These are phyloP conservation scores for Cercospora brassicicola DNA, from an alignment of 2,329 filamentous ascomycete species.

Conservation along the genomic window DNA sequence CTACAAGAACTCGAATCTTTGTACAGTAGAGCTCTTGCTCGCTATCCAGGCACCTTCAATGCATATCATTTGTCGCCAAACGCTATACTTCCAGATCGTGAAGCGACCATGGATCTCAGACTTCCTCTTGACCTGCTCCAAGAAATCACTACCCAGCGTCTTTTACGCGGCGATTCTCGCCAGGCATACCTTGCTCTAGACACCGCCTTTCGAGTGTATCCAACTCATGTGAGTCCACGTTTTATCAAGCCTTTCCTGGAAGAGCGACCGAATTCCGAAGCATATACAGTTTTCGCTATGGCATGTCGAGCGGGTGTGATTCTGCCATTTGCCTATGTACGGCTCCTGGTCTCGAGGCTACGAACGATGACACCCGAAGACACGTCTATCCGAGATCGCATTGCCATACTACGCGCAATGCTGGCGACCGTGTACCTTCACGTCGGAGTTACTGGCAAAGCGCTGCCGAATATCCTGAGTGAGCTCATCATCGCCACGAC, in stretches of 20 bases:
- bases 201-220: constrained; percentile 50
- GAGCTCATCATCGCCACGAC: constrained; percentile 41
- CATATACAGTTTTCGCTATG: constrained; percentile 50
- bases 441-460: constrained; percentile 42
- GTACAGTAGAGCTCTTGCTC: constrained; percentile 48
- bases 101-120: constrained; percentile 35
- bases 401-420: constrained; percentile 40
- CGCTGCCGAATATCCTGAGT: constrained; percentile 42
- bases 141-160: constrained; percentile 51
- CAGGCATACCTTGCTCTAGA: constrained; percentile 54
- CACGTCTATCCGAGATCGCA: constrained; percentile 17
- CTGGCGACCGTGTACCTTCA: constrained; percentile 47
- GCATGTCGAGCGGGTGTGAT: constrained; percentile 49
- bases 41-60: constrained; percentile 50
- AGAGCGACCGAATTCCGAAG: constrained; percentile 49
- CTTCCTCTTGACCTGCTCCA: constrained; percentile 49
- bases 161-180: constrained; percentile 49
- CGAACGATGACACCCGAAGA: constrained; percentile 24
- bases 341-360: constrained; percentile 39
- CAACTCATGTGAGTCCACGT: constrained; percentile 43
- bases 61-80: constrained; percentile 51
- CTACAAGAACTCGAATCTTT: constrained; percentile 49
- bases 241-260: constrained; percentile 50
- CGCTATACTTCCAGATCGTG: constrained; percentile 49
- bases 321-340: constrained; percentile 38